Conservation (phyloP, 1,139 yeast species). For the Magnusiomyces suaveolens region DNA sequence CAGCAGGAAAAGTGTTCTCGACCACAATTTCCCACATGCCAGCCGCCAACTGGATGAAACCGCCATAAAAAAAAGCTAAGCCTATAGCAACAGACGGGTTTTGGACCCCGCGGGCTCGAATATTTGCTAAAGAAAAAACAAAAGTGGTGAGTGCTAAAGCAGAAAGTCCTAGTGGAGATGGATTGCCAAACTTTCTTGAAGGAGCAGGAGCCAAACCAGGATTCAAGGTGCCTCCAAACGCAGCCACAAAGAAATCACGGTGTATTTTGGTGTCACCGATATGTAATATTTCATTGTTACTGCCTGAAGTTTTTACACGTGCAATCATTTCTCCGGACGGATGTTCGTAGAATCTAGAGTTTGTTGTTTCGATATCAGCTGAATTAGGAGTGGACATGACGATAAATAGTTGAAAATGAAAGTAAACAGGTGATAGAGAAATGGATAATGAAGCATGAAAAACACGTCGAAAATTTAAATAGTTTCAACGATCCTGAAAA, state of each 20-base stretch:
- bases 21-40: constrained; percentile 62
- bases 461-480: no score
- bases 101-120: constrained; percentile 50
- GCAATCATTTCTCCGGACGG: constrained; percentile 16
- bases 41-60: constrained; percentile 63
- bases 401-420: no score
- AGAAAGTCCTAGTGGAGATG: constrained; percentile 77
- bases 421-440: no score
- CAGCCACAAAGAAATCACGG: constrained; percentile 48
- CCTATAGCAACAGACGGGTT: constrained; percentile 55
- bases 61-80: constrained; percentile 76
- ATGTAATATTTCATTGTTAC: constrained; percentile 48
- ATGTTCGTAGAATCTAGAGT: constrained; percentile 5
- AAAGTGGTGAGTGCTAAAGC: constrained; percentile 83
- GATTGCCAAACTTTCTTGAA: constrained; percentile 67
- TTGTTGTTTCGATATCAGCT: not conserved
- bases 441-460: no score
- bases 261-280: constrained; percentile 66
- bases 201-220: constrained; percentile 59
- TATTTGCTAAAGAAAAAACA: constrained; percentile 58
- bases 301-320: constrained; percentile 33
- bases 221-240: constrained; percentile 68
- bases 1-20: constrained; percentile 87
- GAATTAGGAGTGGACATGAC: not conserved
- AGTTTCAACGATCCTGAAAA: no score